Evolutionary conservation across 2,329 filamentous ascomycete species (phyloP), one percentile per base, ranked within the genome.

Genomic region (Rhynchosporium agropyri): DNA sequence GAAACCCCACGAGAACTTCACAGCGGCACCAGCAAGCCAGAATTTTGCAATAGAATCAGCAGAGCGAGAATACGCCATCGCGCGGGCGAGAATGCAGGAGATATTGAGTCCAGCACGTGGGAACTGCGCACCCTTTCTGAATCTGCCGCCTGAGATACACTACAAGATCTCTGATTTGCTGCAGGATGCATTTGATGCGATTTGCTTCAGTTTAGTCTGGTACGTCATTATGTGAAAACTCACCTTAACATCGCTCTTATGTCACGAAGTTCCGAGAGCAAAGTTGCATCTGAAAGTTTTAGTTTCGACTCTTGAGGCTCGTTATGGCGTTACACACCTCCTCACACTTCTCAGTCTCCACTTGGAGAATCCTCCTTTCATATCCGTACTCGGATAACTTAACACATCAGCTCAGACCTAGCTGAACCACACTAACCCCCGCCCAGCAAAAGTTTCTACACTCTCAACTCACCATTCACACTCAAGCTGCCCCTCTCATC

Each of bases 131-230:
- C n/a, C 43, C 7, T 63, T 70, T 15, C 49, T 70, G 10, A 59
- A 50, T 9, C 28, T 69, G 2, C 66, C 66, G 4, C 63, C 61
- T 8, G 66, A 70, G 46, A 63, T 71, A 15, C 65, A 68, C 20
- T 36, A 66, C 4, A 61, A 60, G n/a, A 69, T 71, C 26, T 66
- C 68, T 10, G 40, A 31, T 4, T 36, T 61, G 15, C 55, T 72
- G 8, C n/a, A 20, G n/a, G 64, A 71, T 46, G 66, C 66, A 8
- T 65, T 71, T 12, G 68, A 69, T 63, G 53, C 57, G 3, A 55
- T 64, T 3, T 69, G 68, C 43, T 59, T 71, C 33, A 64, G 63
- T 50, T 55, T 70, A 9, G 60, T 61, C 6, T 68, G 65, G 69
- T 70, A 66, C 38, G 64, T 64, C 20, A 8, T 40, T 51, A 10